Conservation (phyloP, 1,284 basidiomycete genomes). For the Veloboletus limbatus region DNA sequence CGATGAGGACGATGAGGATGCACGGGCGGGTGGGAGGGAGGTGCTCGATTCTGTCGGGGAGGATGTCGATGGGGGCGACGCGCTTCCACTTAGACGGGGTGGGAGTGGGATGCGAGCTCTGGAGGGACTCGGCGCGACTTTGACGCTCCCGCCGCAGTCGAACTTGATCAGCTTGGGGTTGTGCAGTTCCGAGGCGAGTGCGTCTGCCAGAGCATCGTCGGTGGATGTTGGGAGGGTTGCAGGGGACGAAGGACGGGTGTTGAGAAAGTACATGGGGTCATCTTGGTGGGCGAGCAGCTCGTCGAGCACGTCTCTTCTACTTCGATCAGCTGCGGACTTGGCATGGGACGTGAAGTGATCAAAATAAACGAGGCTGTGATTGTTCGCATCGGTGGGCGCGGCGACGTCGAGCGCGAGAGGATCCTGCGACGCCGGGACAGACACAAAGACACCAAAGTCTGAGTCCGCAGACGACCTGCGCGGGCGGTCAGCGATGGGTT, state of each 20-base stretch:
- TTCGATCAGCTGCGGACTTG: slow-evolving; percentile 49
- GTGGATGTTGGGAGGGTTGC: too few relatives aligned
- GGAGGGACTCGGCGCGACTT: slow-evolving; percentile 10
- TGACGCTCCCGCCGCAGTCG: slow-evolving; percentile 17
- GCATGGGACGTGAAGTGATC: slow-evolving; percentile 55
- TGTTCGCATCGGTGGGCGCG: slow-evolving; percentile 8
- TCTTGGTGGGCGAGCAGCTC: slow-evolving; percentile 63
- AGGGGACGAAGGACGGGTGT: neutral
- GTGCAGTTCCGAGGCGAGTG: slow-evolving; percentile 19
- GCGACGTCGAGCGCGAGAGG: slow-evolving; percentile 40
- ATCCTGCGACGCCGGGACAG: slow-evolving; percentile 57
- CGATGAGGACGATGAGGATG: slow-evolving; percentile 11
- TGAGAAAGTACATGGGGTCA: slow-evolving; percentile 61
- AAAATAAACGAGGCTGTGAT: slow-evolving; percentile 49
- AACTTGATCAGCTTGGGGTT: slow-evolving; percentile 10
- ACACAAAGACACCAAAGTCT: slow-evolving; percentile 69
- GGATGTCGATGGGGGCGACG: slow-evolving; percentile 23
- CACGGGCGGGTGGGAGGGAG: slow-evolving; percentile 15
- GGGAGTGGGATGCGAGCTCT: slow-evolving; percentile 20
- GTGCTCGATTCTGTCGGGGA: slow-evolving; percentile 9
- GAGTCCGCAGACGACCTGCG: too few relatives aligned
- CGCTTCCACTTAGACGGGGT: slow-evolving; percentile 24
- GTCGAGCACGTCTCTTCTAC: slow-evolving; percentile 51
- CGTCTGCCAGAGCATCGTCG: slow-evolving; percentile 21
- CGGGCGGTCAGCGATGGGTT: too few relatives aligned